Percentiles rank a stretch among this genome's conserved stretches.
phyloP scores from a whole-genome alignment of 768 basidiomycete genomes.

The Gloeophyllum trabeum region DNA sequence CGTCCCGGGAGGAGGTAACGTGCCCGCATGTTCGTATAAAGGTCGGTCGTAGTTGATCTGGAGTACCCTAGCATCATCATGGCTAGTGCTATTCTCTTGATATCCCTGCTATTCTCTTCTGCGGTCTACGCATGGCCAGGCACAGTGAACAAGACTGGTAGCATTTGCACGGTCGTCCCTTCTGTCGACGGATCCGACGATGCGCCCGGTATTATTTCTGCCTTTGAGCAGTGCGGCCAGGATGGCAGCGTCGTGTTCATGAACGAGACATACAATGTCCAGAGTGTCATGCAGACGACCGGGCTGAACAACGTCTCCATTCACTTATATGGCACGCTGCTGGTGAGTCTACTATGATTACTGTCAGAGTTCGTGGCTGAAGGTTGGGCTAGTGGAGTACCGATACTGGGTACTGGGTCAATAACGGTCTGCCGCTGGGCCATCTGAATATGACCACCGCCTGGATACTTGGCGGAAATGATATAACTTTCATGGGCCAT shows the following conservation, averaged over 20 bases:
- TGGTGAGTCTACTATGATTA: conserved; percentile 13
- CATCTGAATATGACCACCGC: conserved; percentile 26
- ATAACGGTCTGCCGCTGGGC: conserved; percentile 20
- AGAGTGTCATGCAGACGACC: conserved; percentile 21
- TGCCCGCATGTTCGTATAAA: no score
- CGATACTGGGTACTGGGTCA: conserved; percentile 26
- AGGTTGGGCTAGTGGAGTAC: conserved; percentile 16
- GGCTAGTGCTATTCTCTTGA: no score
- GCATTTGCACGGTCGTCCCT: conserved; percentile 6
- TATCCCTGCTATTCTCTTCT: no score
- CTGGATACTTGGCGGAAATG: conserved; percentile 24
- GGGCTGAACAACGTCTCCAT: conserved; percentile 20
- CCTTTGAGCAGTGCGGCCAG: conserved; percentile 11
- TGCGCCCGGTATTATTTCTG: conserved; percentile 12
- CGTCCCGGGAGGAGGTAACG: no score
- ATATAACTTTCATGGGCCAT: conserved; percentile 18
- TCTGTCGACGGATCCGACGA: conserved; percentile 13
- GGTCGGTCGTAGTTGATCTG: no score
- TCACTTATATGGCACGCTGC: conserved; percentile 22
- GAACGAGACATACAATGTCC: conserved; percentile 22
- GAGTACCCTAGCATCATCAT: no score
- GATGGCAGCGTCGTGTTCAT: conserved; percentile 17
- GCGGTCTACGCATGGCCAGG: no score
- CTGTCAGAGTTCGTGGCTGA: conserved; percentile 25
- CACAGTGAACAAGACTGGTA: conserved; percentile 1